Evolutionary conservation across 139 green algal genomes (phyloP), one percentile per base, ranked within the genome.

Genomic region (Mesostigma viride): DNA sequence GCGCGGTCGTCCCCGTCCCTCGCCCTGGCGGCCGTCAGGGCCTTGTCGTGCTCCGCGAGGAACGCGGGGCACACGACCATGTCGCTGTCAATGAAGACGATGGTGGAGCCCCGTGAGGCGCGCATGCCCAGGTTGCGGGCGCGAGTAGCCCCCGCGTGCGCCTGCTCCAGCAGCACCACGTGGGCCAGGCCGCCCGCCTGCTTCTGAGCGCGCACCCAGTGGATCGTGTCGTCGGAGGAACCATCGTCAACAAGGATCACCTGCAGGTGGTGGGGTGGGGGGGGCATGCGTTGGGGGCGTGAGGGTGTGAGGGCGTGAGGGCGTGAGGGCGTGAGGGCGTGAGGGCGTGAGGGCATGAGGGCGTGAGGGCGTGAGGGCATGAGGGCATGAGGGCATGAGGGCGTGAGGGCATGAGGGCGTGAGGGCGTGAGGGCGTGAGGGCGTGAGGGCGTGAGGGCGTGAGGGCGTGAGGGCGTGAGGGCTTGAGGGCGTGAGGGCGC

Each of bases 31-130:
- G 22, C 8, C 24, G n/a, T 40, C 20, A 72, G 65, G 17, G 51
- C 51, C 30, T 51, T 24, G 30, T 46, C 65, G 31, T 72, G 65
- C 28, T 46, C 31, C 40, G 57, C 58, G 24, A 72, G 47, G 27
- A 72, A 72, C 3, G 24, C 48, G 46, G 65, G 17, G 33, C 5
- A 3, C 4, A 79, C 72, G 11, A 79, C 72, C 71, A 79, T 59
- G 70, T 79, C 72, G n/a, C 58, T 76, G 57, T 79, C 72, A 34
- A 79, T 79, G 65, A 79, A 79, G 20, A 79, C 71, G 3, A 79
- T 68, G 3, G 63, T 72, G 14, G 22, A 44, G 36, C 70, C 70
- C 4, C 22, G 26, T n/a, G 65, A 31, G 26, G 35, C 62, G 6
- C 35, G 32, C 45, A 79, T 48, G 31, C 72, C 72, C 20, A 22